These are phyloP conservation scores for Pichia sp. DNA, from an alignment of 1,139 yeast species.

Conservation along the genomic window DNA sequence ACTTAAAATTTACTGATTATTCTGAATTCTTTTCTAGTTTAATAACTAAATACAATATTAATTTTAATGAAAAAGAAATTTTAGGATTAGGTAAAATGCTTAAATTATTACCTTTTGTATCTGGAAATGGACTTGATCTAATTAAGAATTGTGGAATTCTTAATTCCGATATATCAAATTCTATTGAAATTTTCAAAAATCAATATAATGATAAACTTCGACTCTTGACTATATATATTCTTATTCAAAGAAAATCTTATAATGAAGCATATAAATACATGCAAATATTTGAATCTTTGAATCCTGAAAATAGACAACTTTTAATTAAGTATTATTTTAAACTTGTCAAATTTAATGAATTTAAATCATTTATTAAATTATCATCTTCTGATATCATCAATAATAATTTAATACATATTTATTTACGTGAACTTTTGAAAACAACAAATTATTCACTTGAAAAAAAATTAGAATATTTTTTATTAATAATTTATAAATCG, in stretches of 20 bases:
- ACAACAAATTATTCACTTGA: background rate
- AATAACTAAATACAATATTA: background rate
- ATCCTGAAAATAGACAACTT: background rate
- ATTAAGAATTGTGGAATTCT: slow-evolving; percentile 17
- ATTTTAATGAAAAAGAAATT: slow-evolving; percentile 5
- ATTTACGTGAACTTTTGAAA: slow-evolving; percentile 9
- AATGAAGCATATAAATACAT: slow-evolving; percentile 8
- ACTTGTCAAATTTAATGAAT: slow-evolving; percentile 8
- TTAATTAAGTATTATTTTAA: slow-evolving; percentile 8
- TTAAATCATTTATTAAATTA: background rate
- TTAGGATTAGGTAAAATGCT: slow-evolving; percentile 13
- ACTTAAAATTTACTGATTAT: slow-evolving; percentile 4
- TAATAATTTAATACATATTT: slow-evolving; percentile 9
- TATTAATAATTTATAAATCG: slow-evolving; percentile 9
- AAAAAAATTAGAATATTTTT: slow-evolving; percentile 11
- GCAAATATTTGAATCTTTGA: slow-evolving; percentile 1
- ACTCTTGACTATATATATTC: slow-evolving; percentile 12
- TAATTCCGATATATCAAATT: background rate
- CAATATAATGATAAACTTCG: slow-evolving; percentile 11
- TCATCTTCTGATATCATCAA: slow-evolving; percentile 1
- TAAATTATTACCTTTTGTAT: slow-evolving; percentile 3
- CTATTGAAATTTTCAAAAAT: slow-evolving; percentile 1
- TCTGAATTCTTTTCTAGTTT: slow-evolving; percentile 1
- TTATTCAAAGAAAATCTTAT: slow-evolving; percentile 6
- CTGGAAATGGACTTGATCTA: slow-evolving; percentile 8